Evolutionary conservation across 2,329 filamentous ascomycete species (phyloP), one percentile per base, ranked within the genome.

Genomic region (Ophiostoma sp.): DNA sequence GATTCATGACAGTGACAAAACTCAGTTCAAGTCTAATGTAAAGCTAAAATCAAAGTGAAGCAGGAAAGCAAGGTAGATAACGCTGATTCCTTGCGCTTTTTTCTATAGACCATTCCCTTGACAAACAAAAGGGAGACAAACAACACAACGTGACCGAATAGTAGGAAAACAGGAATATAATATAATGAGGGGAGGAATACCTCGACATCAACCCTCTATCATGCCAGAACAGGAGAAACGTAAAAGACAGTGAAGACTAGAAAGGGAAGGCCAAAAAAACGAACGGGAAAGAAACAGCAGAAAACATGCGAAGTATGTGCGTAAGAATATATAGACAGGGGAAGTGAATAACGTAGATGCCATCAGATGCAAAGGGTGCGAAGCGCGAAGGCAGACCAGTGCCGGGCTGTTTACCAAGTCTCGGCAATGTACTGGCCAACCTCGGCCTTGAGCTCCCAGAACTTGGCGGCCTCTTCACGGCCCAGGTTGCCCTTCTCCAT

Each of bases 371-470:
- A 23, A 10, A 4, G 52, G 31, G 11, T 23, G 48, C 11, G 48
- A 27, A 17, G 27, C n/a, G 7, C 10, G 27, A n/a, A 57, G 11
- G 10, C 48, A 57, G 17, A 27, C 23, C 6, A n/a, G 44, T 48
- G 15, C 20, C 3, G 27, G 27, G 1, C 27, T 31, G 27, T 15
- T 78, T 77, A 89, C 87, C 87, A 90, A 6, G 87, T 89, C 81
- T 90, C 94, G 71, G 94, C 93, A 84, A 97, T 97, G 79, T 97
- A 99, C 81, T 97, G 94, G 4, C 94, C 94, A 35, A 89, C 93
- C 75, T 93, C 90, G 83, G 91, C 94, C 88, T 98, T 98, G 75
- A 92, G 85, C 65, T 89, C 83, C 95, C 95, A 98, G 79, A 97
- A 99, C 73, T 90, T 87, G 77, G 86, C 84, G 2, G 95, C 94